Conservation (phyloP, 192 early-diverging fungal species). For the Dissophora ornata region DNA sequence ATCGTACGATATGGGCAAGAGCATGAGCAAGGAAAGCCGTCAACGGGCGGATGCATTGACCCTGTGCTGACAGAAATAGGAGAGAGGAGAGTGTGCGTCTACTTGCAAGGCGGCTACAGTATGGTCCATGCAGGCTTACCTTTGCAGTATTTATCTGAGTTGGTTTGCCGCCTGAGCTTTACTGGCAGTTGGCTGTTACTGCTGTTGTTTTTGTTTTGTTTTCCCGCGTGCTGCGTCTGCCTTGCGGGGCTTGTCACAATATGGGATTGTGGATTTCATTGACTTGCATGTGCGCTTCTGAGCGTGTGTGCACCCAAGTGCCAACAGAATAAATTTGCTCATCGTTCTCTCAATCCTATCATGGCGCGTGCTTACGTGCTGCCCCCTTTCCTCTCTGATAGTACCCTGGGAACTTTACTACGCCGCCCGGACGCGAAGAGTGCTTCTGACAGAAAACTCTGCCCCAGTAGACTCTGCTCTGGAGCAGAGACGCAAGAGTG, state of each 20-base stretch:
- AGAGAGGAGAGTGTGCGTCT: background rate
- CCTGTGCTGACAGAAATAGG: background rate
- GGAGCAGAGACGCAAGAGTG: conserved; percentile 41
- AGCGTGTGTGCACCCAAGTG: too few relatives aligned
- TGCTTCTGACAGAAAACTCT: conserved; percentile 37
- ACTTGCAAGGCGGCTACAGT: too few relatives aligned
- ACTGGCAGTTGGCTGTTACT: too few relatives aligned
- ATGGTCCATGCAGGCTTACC: background rate
- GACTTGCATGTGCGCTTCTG: conserved; percentile 7
- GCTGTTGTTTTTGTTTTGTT: conserved; percentile 7
- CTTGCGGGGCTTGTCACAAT: too few relatives aligned
- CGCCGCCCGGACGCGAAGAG: conserved; percentile 60
- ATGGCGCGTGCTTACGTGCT: background rate
- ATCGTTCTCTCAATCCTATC: too few relatives aligned
- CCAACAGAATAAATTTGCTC: background rate
- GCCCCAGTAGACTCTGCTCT: conserved; percentile 35
- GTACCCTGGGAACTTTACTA: conserved; percentile 72
- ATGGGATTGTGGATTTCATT: background rate
- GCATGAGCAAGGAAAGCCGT: too few relatives aligned
- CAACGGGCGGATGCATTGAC: conserved; percentile 6
- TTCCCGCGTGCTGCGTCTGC: conserved; percentile 16
- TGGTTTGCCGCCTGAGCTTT: too few relatives aligned
- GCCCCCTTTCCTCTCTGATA: conserved; percentile 17
- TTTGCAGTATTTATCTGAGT: background rate
- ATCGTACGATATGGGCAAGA: too few relatives aligned